Evolutionary conservation across 2,329 filamentous ascomycete genomes (phyloP).

Genomic region (Aureobasidium sp.): DNA sequence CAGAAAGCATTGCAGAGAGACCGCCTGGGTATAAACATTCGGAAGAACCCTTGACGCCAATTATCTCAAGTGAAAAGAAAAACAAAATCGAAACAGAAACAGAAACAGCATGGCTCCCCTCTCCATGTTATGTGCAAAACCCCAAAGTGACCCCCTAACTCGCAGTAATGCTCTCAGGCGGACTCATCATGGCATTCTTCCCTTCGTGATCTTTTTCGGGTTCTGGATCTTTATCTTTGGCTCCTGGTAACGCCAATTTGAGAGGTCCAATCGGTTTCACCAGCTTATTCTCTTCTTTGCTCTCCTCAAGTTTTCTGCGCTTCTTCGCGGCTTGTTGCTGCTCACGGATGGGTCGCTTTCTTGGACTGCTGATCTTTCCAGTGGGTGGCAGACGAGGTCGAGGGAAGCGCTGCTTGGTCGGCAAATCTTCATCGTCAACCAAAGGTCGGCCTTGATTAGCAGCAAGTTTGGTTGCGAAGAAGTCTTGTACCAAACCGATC

Average conservation of each 20-base stretch:
- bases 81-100: neutral
- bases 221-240: slow-evolving; percentile 42
- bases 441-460: slow-evolving; percentile 76
- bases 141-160: neutral
- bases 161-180: slow-evolving; percentile 62
- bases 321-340: slow-evolving; percentile 80
- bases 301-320: slow-evolving; percentile 63
- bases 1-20: neutral
- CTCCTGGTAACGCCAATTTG: slow-evolving; percentile 40
- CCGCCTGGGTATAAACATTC: slow-evolving; percentile 10
- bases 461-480: slow-evolving; percentile 83
- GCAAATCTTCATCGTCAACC: slow-evolving; percentile 89
- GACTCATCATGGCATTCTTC: slow-evolving; percentile 75
- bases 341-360: slow-evolving; percentile 75
- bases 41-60: neutral
- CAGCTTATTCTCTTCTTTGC: slow-evolving; percentile 26
- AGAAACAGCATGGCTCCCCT: neutral
- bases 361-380: slow-evolving; percentile 78
- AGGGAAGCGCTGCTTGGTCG: slow-evolving; percentile 74
- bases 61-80: neutral
- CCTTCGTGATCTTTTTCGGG: slow-evolving; percentile 62
- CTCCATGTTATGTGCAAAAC: slow-evolving; percentile 5
- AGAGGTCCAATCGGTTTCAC: slow-evolving; percentile 46
- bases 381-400: slow-evolving; percentile 60
- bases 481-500: slow-evolving; percentile 82